Base-by-base conservation (phyloP, 1,139 yeast species). In the Kazachstania sp. region DNA sequence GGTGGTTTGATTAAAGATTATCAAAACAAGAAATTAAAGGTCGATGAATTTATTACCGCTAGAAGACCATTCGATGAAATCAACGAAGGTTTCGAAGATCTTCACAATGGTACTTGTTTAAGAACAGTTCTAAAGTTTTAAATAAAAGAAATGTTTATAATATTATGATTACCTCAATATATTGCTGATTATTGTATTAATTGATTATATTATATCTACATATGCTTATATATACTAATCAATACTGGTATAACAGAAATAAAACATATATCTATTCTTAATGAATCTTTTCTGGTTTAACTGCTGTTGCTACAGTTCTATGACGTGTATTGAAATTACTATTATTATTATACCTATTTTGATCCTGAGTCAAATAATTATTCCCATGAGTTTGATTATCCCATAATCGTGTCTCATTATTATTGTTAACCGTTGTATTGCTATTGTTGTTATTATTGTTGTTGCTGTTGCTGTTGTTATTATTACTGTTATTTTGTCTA, bases 11-110 rank as follows among this genome's bases (percentile, higher is more conserved):
- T 92, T 49, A 82, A 87, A 51, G 90, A 86, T 66, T 92, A 90
- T 70, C 69, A 86, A 73, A 69, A 72, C 38, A 97, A 97, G 56
- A 77, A 75, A 59, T 76, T 92, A 64, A 87, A 85, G 74, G 95
- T 94, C 51, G 96, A 90, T 61, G 96, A 92, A 66, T 92, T 87
- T 69, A 85, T 92, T 64, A 92, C 98, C 41, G 95, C 88, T 74
- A 81, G 86, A 71, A 90, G 83, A 66, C 72, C 79, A 40, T 78
- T 92, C 66, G 78, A 73, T 31, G 77, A 82, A 47, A 88, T 92
- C 69, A 90, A 90, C 73, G 68, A 75, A 51, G 97, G 97, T 32
- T 90, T 94, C 67, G 94, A 87, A 47, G 96, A 88, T 67, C 85
- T 92, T 90, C 96, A 92, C 70, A 72, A 78, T 50, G 98, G 98